Conservation (phyloP, 2,329 filamentous ascomycete genomes). For the Monosporascus sp. region DNA sequence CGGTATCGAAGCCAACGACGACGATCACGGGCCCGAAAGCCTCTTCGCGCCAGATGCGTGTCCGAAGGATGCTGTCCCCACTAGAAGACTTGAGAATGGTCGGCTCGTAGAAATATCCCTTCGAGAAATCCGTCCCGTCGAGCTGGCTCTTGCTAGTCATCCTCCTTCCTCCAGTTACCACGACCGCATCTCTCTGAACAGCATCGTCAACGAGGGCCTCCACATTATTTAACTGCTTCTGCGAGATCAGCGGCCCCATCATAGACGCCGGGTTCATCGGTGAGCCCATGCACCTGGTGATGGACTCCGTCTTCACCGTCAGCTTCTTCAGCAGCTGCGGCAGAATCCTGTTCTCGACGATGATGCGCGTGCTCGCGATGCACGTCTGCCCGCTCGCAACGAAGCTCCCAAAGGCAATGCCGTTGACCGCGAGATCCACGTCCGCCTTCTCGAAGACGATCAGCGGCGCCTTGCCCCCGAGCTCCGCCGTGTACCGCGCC, state of each 20-base stretch:
- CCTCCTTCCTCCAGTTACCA: conserved; percentile 41
- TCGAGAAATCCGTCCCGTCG: conserved; percentile 46
- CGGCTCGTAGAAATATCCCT: conserved; percentile 72
- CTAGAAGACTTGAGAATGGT: conserved; percentile 60
- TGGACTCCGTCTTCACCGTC: conserved; percentile 55
- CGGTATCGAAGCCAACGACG: conserved; percentile 69
- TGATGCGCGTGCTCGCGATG: conserved; percentile 69
- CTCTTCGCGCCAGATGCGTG: conserved; percentile 73
- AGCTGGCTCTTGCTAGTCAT: conserved; percentile 43
- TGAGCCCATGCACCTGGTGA: conserved; percentile 49
- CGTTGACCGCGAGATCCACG: conserved; percentile 62
- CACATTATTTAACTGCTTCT: conserved; percentile 59
- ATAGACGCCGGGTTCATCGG: conserved; percentile 51
- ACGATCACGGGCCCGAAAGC: conserved; percentile 79
- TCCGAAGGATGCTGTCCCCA: conserved; percentile 58
- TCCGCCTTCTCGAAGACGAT: conserved; percentile 63
- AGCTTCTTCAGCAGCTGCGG: conserved; percentile 61
- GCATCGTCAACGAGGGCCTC: conserved; percentile 63
- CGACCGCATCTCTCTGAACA: conserved; percentile 41
- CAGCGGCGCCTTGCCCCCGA: conserved; percentile 67
- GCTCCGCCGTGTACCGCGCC: conserved; percentile 65
- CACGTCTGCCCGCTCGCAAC: conserved; percentile 53
- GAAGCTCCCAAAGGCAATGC: conserved; percentile 58
- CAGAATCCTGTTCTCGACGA: conserved; percentile 66
- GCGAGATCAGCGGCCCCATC: conserved; percentile 62